Evolutionary conservation across 129 eudicot genomes (phyloP), one percentile per base, ranked within the genome.

Genomic region (Flaveria trinervia): DNA sequence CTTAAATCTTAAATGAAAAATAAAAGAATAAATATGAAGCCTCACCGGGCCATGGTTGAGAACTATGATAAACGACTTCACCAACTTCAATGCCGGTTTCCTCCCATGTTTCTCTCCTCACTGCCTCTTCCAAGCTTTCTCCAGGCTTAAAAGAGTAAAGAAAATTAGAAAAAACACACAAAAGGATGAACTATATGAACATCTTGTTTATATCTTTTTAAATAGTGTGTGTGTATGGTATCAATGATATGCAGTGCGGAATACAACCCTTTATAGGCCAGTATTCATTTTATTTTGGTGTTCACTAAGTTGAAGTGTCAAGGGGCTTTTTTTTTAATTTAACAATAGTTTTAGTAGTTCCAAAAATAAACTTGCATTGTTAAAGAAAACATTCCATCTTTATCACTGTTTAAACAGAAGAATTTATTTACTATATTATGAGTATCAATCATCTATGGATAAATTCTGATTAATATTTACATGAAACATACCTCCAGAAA

Each of bases 41-140:
- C 67, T 45, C 78, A 92, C 97, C 97, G 17, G 97, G 97, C 96
- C 97, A 89, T 68, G 93, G 97, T 81, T 92, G 97, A 81, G 93
- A 92, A 70, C 96, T 92, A 82, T 92, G 93, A 77, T 92, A 92
- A 71, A 86, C 79, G 46, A 89, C 93, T 74, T 92, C 93, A 16
- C 93, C 97, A 56, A 92, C 93, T 79, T 92, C 93, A 84, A 89
- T 84, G 59, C 93, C 96, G 46, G 96, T 81, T 77, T 92, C 97
- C 79, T 92, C 97, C 93, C 87, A 88, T 25, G 97, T 89, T 81
- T 92, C 96, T 79, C 97, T 88, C 80, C 88, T 92, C 74, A 92
- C 92, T 1, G 96, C 97, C 86, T 92, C 97, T 81, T 92, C 97
- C 80, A 92, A 81, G 85, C 91, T 87, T 87, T 92, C 97, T 59